Evolutionary conservation across 352 stramenopile genomes (phyloP).

Genomic region (Saprolegnia diclina): DNA sequence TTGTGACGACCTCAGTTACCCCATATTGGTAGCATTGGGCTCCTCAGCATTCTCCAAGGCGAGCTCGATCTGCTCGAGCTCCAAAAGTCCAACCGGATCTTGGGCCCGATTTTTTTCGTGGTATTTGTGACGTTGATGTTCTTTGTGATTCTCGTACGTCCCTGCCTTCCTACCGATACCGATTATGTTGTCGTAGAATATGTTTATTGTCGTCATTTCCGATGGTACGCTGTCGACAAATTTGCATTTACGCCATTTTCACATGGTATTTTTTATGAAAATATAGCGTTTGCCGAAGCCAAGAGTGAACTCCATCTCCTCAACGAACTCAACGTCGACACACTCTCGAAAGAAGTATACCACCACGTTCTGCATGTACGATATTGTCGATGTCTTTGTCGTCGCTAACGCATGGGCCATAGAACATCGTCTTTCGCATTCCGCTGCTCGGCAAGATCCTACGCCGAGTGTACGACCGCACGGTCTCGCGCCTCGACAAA

Average conservation of each 20-base stretch:
- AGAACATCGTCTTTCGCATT: slow-evolving; percentile 12
- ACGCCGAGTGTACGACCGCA: slow-evolving; percentile 4
- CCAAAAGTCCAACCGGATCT: slow-evolving; percentile 19
- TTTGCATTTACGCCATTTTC: not conserved
- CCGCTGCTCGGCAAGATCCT: not conserved
- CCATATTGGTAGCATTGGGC: slow-evolving; percentile 17
- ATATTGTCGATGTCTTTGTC: not conserved
- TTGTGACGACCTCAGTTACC: not conserved
- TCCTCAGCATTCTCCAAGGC: slow-evolving; percentile 25
- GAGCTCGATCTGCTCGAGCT: slow-evolving; percentile 26
- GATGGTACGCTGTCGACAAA: slow-evolving; percentile 1
- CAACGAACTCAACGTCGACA: slow-evolving; percentile 16
- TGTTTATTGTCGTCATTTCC: slow-evolving; percentile 29
- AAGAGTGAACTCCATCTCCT: slow-evolving; percentile 18
- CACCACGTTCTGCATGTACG: slow-evolving; percentile 17
- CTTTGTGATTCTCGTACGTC: slow-evolving; percentile 19
- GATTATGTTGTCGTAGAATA: slow-evolving; percentile 20
- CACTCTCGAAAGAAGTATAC: slow-evolving; percentile 19
- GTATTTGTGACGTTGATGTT: slow-evolving; percentile 27
- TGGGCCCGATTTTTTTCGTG: slow-evolving; percentile 26
- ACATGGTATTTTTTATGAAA: not conserved
- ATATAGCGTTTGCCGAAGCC: slow-evolving; percentile 18
- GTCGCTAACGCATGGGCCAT: not conserved
- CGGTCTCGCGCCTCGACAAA: not conserved
- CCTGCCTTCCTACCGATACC: not conserved